Evolutionary conservation across 352 stramenopile genomes (phyloP).

Genomic region (Phytophthora chlamydospora): DNA sequence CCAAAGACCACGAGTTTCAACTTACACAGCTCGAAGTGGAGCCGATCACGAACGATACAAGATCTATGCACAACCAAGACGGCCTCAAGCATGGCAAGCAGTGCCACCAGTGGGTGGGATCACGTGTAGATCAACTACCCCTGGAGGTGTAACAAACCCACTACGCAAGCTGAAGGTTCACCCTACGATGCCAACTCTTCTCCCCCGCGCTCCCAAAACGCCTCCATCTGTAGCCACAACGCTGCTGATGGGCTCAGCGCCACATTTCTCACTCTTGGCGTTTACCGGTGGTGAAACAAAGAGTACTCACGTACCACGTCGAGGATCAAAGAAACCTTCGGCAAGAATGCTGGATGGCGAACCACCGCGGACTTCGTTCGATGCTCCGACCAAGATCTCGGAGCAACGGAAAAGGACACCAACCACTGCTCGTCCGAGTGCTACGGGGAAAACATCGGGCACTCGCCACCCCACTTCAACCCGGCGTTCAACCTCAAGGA

Average conservation of each 20-base stretch:
- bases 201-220: conserved; percentile 17
- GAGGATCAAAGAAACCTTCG: conserved; percentile 6
- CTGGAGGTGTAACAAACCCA: conserved; percentile 11
- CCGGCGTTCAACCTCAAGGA: conserved; percentile 15
- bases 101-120: not conserved
- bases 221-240: conserved; percentile 19
- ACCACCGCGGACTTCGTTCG: conserved; percentile 8
- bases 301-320: conserved; percentile 1
- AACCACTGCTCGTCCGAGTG: conserved; percentile 5
- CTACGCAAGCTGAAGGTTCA: conserved; percentile 28
- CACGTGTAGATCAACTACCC: conserved; percentile 8
- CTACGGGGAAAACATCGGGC: conserved; percentile 2
- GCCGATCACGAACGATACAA: not conserved
- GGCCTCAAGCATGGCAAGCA: conserved; percentile 19
- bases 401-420: conserved; percentile 16
- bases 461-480: conserved; percentile 3
- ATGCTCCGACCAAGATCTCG: conserved; percentile 25
- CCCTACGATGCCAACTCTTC: conserved; percentile 8
- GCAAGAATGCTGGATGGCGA: not conserved
- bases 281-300: not conserved
- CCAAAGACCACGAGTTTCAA: conserved; percentile 1
- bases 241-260: conserved; percentile 19
- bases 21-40: not conserved
- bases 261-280: not conserved
- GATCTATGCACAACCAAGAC: conserved; percentile 14